Evolutionary conservation across 2,329 filamentous ascomycete species (phyloP).

Genomic region (Eutypa lata): DNA sequence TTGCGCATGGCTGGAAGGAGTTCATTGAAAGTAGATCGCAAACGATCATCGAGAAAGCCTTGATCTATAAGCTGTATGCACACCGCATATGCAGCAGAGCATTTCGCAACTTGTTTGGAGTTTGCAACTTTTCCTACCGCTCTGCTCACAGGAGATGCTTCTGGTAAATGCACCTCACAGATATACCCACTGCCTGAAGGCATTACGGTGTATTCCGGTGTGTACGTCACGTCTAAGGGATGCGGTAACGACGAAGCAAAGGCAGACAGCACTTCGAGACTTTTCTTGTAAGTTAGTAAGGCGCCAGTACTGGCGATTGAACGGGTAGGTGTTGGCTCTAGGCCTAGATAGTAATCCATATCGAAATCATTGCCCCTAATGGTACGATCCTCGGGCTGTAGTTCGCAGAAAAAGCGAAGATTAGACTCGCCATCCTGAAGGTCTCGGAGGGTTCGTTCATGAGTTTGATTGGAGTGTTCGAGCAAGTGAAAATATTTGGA

Average conservation of each 20-base stretch:
- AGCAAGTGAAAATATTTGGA: slow-evolving; percentile 86
- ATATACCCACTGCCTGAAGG: slow-evolving; percentile 57
- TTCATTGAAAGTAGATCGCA: slow-evolving; percentile 72
- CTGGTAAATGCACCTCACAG: slow-evolving; percentile 78
- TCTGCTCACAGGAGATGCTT: slow-evolving; percentile 66
- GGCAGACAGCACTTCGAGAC: slow-evolving; percentile 66
- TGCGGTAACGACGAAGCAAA: slow-evolving; percentile 69
- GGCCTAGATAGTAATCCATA: slow-evolving; percentile 52
- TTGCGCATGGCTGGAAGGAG: slow-evolving; percentile 80
- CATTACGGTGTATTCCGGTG: slow-evolving; percentile 61
- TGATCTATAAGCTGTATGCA: slow-evolving; percentile 67
- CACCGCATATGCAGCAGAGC: slow-evolving; percentile 82
- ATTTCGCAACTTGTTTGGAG: slow-evolving; percentile 78
- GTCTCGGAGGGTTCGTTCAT: slow-evolving; percentile 55
- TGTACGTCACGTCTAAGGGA: slow-evolving; percentile 30
- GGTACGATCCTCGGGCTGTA: slow-evolving; percentile 71
- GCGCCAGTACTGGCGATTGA: slow-evolving; percentile 67
- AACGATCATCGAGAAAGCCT: slow-evolving; percentile 67
- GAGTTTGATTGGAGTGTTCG: slow-evolving; percentile 64
- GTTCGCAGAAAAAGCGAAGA: slow-evolving; percentile 73
- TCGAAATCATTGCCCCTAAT: slow-evolving; percentile 58
- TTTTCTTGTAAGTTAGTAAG: slow-evolving; percentile 73
- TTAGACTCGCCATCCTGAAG: slow-evolving; percentile 57
- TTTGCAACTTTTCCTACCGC: slow-evolving; percentile 60
- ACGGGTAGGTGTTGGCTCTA: slow-evolving; percentile 52